Percentiles rank a stretch among this genome's conserved stretches.
Conservation (phyloP, 1,139 yeast species). For the Pichia sp. region DNA sequence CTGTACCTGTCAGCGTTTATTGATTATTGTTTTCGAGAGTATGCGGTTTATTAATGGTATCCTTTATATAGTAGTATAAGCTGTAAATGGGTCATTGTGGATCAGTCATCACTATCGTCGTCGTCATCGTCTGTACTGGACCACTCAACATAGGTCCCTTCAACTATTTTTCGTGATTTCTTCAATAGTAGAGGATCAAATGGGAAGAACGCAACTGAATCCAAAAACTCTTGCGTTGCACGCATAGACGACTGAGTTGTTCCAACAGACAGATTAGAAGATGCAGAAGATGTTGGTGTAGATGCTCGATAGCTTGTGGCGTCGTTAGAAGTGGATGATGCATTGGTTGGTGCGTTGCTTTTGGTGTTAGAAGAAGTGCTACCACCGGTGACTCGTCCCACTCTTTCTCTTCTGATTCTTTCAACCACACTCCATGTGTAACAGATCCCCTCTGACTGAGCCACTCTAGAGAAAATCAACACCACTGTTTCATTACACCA, state of each 20-base stretch:
- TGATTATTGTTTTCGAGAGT: no score
- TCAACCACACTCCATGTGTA: constrained; percentile 93
- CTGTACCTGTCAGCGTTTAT: no score
- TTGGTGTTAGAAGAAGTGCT: neutral
- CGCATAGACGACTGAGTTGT: constrained; percentile 6
- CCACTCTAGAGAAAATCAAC: constrained; percentile 85
- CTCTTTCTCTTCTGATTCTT: constrained; percentile 68
- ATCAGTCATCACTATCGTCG: neutral
- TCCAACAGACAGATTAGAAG: constrained; percentile 5
- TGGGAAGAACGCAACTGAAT: constrained; percentile 89
- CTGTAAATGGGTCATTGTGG: no score
- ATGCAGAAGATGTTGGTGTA: neutral
- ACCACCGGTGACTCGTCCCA: constrained; percentile 20
- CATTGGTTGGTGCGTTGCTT: neutral
- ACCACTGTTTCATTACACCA: constrained; percentile 94
- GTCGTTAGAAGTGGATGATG: constrained; percentile 16
- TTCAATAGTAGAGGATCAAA: constrained; percentile 86
- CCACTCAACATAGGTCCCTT: constrained; percentile 75
- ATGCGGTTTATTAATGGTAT: no score
- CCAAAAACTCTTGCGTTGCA: constrained; percentile 65
- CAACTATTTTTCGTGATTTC: constrained; percentile 46
- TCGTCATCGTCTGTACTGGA: constrained; percentile 42
- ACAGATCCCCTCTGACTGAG: constrained; percentile 84
- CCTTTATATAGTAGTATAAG: no score
- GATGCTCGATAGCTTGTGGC: constrained; percentile 1